phyloP scores from a whole-genome alignment of 2,329 filamentous ascomycete genomes.

The Apiospora koreana region DNA sequence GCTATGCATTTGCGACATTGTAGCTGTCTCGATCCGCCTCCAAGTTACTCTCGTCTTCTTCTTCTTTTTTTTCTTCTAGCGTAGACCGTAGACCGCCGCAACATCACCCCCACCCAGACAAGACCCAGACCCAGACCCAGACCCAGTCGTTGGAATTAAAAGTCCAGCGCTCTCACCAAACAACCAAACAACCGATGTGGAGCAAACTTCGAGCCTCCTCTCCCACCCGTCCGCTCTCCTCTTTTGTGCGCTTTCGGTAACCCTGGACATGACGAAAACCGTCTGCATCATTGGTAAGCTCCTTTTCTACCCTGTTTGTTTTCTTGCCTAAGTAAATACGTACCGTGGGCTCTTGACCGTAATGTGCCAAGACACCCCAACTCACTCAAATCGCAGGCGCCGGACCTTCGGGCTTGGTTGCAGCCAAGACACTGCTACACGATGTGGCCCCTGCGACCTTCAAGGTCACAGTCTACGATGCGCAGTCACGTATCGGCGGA shows the following conservation, averaged over 20 bases:
- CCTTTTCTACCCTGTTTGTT: neutral
- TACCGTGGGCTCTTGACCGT: neutral
- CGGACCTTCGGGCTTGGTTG: constrained; percentile 68
- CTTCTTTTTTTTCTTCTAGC: neutral
- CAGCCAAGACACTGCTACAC: constrained; percentile 72
- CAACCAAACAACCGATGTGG: neutral
- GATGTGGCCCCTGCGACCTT: constrained; percentile 57
- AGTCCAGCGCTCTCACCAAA: neutral
- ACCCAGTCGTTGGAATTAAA: neutral
- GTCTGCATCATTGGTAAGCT: constrained; percentile 53
- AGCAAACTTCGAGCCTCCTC: constrained; percentile 10
- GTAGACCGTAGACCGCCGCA: neutral
- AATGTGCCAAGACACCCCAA: neutral
- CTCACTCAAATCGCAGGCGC: constrained; percentile 50
- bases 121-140: no score
- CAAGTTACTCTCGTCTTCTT: no score
- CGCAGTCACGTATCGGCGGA: constrained; percentile 66
- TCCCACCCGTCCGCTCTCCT: neutral
- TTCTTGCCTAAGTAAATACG: neutral
- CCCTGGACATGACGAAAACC: constrained; percentile 41
- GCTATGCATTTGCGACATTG: neutral
- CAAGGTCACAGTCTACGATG: constrained; percentile 70
- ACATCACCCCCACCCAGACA: neutral
- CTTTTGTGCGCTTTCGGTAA: constrained; percentile 12
- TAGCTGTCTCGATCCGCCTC: neutral